phyloP scores from a whole-genome alignment of 164 flowering plant species.

The Dillenia turbinata region DNA sequence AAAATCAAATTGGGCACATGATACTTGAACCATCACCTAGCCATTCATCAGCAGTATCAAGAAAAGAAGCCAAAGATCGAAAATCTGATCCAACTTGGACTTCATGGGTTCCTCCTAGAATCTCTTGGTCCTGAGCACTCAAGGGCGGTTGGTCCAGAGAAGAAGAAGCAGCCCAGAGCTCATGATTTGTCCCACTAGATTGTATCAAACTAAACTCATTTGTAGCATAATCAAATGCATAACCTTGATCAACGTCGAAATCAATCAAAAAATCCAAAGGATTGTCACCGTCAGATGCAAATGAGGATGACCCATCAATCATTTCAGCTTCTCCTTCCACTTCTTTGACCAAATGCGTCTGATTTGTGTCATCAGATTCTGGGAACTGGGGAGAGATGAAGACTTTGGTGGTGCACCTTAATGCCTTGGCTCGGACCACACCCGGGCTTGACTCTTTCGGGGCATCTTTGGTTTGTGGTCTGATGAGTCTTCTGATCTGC shows the following conservation, averaged over 20 bases:
- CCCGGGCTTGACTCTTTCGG: neutral
- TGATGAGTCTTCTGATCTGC: neutral
- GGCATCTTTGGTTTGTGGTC: neutral
- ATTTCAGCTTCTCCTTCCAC: neutral
- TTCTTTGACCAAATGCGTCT: neutral
- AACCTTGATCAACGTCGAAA: slow-evolving; percentile 11
- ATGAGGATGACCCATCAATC: neutral
- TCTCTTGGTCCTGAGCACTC: slow-evolving; percentile 4
- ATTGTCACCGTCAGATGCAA: neutral
- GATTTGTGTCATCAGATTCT: neutral
- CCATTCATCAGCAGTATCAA: neutral
- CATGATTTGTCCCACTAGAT: neutral
- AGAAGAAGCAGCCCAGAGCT: neutral
- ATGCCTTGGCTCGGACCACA: slow-evolving; percentile 25
- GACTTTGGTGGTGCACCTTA: slow-evolving; percentile 25
- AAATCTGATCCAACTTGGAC: neutral
- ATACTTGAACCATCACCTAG: neutral
- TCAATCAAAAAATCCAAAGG: slow-evolving; percentile 11
- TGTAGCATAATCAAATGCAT: slow-evolving; percentile 15
- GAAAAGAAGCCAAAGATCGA: neutral
- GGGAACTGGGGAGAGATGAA: slow-evolving; percentile 6
- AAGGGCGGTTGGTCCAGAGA: slow-evolving; percentile 4
- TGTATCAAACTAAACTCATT: neutral
- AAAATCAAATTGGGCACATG: neutral
- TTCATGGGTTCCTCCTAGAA: neutral